phyloP scores from a whole-genome alignment of 1,284 basidiomycete species.

The Ustilago vetiveriae region DNA sequence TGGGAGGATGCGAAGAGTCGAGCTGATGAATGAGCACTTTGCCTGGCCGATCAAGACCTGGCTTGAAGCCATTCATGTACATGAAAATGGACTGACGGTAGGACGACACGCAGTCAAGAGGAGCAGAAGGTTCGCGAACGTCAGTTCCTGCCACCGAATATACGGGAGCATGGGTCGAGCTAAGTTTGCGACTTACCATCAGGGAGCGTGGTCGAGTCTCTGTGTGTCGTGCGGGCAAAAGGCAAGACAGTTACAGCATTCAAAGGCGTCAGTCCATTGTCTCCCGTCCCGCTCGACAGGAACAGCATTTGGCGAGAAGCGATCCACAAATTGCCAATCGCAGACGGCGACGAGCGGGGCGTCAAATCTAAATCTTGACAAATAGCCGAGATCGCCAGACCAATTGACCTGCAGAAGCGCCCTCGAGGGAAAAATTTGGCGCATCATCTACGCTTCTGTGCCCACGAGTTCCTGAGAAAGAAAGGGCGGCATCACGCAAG shows the following conservation, averaged over 20 bases:
- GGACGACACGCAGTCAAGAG: neutral
- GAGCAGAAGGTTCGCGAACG: too few species aligned
- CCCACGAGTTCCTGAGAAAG: too few species aligned
- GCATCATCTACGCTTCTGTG: too few species aligned
- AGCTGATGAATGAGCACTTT: conserved; percentile 42
- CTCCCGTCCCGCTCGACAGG: too few species aligned
- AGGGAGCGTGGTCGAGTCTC: conserved; percentile 24
- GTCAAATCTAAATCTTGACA: conserved; percentile 1
- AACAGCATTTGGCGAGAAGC: too few species aligned
- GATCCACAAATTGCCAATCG: too few species aligned
- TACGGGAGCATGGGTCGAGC: too few species aligned
- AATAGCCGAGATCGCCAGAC: neutral
- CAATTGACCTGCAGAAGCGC: neutral
- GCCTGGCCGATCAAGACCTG: conserved; percentile 33
- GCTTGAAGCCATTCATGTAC: conserved; percentile 26
- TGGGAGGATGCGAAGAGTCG: conserved; percentile 30
- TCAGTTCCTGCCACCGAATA: too few species aligned
- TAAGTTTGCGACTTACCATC: conserved; percentile 17
- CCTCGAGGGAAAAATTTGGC: neutral
- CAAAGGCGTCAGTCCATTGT: too few species aligned
- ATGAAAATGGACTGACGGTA: conserved; percentile 24
- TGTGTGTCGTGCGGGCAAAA: too few species aligned
- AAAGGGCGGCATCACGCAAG: too few species aligned
- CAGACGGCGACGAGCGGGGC: neutral
- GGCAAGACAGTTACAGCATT: too few species aligned